Percentiles rank a stretch among this genome's conserved stretches.
These are phyloP conservation scores for Kwoniella europaea DNA, from an alignment of 768 basidiomycete genomes.

Conservation along the genomic window DNA sequence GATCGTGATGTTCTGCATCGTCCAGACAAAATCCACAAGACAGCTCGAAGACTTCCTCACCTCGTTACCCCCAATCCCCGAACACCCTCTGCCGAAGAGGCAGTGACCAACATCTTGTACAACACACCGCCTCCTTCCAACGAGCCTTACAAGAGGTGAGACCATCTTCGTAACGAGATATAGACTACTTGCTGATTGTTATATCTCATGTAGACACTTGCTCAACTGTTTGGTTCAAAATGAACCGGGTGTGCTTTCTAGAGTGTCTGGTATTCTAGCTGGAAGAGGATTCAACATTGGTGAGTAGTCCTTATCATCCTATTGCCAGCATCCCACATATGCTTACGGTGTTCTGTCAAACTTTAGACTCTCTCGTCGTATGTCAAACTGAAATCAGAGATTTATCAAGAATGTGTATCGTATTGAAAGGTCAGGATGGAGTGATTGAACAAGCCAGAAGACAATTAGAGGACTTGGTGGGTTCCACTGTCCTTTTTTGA, in stretches of 20 bases:
- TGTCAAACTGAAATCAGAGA: slow-evolving; percentile 97
- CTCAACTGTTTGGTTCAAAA: slow-evolving; percentile 99
- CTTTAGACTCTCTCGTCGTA: slow-evolving; percentile 85
- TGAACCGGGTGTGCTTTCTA: slow-evolving; percentile 97
- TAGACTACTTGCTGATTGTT: no score
- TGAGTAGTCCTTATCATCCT: slow-evolving; percentile 14
- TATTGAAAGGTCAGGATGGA: slow-evolving; percentile 92
- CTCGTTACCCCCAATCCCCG: slow-evolving; percentile 78
- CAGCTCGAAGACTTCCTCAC: slow-evolving; percentile 39
- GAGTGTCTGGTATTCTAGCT: slow-evolving; percentile 95
- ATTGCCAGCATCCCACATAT: no score
- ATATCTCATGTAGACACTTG: slow-evolving; percentile 69
- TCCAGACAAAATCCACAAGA: slow-evolving; percentile 52
- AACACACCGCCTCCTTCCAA: slow-evolving; percentile 90
- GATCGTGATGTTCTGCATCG: no score
- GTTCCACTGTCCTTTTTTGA: slow-evolving; percentile 54
- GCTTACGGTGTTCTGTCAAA: no score
- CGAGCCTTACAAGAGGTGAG: slow-evolving; percentile 70
- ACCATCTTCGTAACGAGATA: not conserved
- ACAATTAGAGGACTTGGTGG: slow-evolving; percentile 92
- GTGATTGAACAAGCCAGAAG: slow-evolving; percentile 96
- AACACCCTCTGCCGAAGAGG: slow-evolving; percentile 85
- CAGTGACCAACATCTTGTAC: slow-evolving; percentile 96
- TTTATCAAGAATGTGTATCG: slow-evolving; percentile 96
- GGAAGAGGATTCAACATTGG: slow-evolving; percentile 88